phyloP scores from a whole-genome alignment of 768 basidiomycete species.

The Polyporus arcularius region DNA sequence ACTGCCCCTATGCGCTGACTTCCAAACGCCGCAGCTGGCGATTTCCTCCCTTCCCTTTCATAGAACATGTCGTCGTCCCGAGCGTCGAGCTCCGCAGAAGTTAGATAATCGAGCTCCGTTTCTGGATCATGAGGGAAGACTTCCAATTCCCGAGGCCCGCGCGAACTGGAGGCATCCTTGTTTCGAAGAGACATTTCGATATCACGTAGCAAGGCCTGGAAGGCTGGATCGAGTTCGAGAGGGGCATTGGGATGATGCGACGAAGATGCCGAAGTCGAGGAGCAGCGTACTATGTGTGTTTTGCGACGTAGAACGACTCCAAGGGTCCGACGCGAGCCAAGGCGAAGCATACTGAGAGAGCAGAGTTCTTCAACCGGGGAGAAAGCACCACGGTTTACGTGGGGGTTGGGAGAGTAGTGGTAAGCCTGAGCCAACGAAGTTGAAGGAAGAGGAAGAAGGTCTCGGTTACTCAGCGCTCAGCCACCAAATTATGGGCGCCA shows the following conservation, averaged over 20 bases:
- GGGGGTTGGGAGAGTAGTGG: neutral
- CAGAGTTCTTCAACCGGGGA: neutral
- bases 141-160: constrained; percentile 55
- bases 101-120: constrained; percentile 27
- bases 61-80: constrained; percentile 34
- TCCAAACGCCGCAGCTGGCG: constrained; percentile 82
- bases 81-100: constrained; percentile 34
- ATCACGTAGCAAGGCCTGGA: constrained; percentile 63
- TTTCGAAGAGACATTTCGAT: constrained; percentile 61
- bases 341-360: constrained; percentile 20
- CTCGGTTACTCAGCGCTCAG: neutral
- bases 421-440: neutral
- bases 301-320: constrained; percentile 11
- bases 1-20: constrained; percentile 72
- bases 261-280: constrained; percentile 32
- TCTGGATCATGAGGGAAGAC: constrained; percentile 38
- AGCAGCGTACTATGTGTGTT: constrained; percentile 25
- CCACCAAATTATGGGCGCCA: neutral
- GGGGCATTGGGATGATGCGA: constrained; percentile 57
- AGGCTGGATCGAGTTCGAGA: constrained; percentile 64
- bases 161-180: neutral
- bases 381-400: neutral
- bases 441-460: neutral
- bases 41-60: constrained; percentile 53
- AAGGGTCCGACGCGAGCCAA: constrained; percentile 12